Evolutionary conservation across 2,329 filamentous ascomycete genomes (phyloP), one percentile per base, ranked within the genome.

Genomic region (Alternaria arborescens): DNA sequence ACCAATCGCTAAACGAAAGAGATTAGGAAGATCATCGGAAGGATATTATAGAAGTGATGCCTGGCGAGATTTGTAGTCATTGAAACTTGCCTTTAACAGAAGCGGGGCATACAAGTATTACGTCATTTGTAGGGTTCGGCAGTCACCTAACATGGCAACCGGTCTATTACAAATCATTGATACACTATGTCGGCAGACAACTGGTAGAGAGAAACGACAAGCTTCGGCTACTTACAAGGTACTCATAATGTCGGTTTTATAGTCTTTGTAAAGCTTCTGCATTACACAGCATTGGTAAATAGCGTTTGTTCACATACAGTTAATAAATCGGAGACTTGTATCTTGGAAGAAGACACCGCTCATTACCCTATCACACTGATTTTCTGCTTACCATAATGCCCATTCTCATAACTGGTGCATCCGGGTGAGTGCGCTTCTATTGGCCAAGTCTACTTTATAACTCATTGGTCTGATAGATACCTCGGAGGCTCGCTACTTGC

Each of bases 401-500:
- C 8, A 12, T 40, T n/a, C 38, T 40, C n/a, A 40, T 40, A 10
- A 40, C 38, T 5, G 38, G 38, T 20, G 38, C 38, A n/a, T 40
- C 38, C 20, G 38, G 38, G 38, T 40, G 38, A 40, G 38, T 40
- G 38, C 36, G n/a, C n/a, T 40, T 40, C 38, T n/a, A 40, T 40
- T 4, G 8, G 11, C n/a, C 3, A 11, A 40, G n/a, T 20, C 18
- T 40, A 20, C 7, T 40, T 5, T 11, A n/a, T 20, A 40, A 40
- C n/a, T 40, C 38, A 38, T 38, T 20, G n/a, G 20, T 20, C 8
- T 40, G 38, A 40, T 20, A 40, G 85, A 24, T 86, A 86, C 57
- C 81, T 86, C 0, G 84, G 84, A 22, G 85, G 84, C 3, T 80
- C 78, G 0, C 71, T 86, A 3, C 80, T 86, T 5, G 78, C 80